These are phyloP conservation scores for Eutypa lata DNA, from an alignment of 2,329 filamentous ascomycete species.

Conservation along the genomic window DNA sequence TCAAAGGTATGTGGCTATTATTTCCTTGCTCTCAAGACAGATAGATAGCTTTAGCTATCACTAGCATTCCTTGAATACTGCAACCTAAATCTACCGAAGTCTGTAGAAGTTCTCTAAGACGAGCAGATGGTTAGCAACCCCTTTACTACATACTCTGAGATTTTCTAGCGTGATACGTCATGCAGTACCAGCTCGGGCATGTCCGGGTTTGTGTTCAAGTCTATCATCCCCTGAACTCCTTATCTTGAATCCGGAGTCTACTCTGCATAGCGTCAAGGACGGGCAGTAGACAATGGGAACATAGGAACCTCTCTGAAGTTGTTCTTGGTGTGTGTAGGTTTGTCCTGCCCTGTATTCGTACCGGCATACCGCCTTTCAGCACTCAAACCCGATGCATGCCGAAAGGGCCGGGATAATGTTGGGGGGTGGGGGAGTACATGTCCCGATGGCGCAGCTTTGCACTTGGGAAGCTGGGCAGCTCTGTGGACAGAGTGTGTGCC, in stretches of 20 bases:
- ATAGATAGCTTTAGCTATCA: too few species aligned
- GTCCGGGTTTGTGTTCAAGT: neutral
- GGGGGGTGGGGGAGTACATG: neutral
- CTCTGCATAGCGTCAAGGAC: neutral
- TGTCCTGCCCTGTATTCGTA: neutral
- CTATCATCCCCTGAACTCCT: neutral
- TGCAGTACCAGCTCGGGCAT: too few species aligned
- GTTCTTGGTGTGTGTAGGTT: neutral
- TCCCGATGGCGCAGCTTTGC: neutral
- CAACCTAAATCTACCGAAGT: too few species aligned
- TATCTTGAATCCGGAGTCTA: neutral
- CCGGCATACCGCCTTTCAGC: neutral
- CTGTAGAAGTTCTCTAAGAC: too few species aligned
- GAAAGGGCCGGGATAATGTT: neutral
- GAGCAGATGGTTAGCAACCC: neutral
- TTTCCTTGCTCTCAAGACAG: too few species aligned
- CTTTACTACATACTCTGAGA: neutral
- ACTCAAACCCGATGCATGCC: neutral
- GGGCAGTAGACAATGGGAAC: neutral
- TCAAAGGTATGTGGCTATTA: too few species aligned
- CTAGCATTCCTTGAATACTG: too few species aligned
- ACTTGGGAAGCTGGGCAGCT: neutral
- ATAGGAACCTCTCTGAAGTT: neutral
- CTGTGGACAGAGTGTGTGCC: neutral
- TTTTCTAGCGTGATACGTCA: neutral